Percentiles rank a stretch among this genome's conserved stretches.
phyloP scores from a whole-genome alignment of 1,139 yeast genomes.

The Candida neerlandica region DNA sequence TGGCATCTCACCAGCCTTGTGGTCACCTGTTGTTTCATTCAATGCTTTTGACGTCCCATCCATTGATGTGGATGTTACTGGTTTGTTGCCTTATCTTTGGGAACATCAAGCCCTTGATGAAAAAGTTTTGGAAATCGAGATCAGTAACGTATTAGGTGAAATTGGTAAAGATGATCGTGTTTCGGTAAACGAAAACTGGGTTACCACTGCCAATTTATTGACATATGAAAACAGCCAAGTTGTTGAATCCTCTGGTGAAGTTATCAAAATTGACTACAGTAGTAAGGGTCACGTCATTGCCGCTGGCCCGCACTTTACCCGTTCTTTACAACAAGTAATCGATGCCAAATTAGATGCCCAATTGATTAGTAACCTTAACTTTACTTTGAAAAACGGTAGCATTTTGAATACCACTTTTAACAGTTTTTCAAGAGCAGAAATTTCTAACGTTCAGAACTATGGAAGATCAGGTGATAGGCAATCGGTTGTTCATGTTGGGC shows the following conservation, averaged over 20 bases:
- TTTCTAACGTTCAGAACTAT: slow-evolving; percentile 37
- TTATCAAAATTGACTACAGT: slow-evolving; percentile 25
- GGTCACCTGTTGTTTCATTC: slow-evolving; percentile 77
- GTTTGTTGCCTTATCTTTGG: slow-evolving; percentile 68
- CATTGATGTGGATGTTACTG: slow-evolving; percentile 66
- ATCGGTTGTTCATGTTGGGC: slow-evolving; percentile 31
- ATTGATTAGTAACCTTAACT: slow-evolving; percentile 33
- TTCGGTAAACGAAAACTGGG: slow-evolving; percentile 65
- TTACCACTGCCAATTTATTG: slow-evolving; percentile 62
- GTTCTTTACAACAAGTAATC: slow-evolving; percentile 39
- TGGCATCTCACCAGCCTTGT: slow-evolving; percentile 73
- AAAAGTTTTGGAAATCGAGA: slow-evolving; percentile 42
- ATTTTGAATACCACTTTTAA: slow-evolving; percentile 28
- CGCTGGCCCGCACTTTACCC: slow-evolving; percentile 35
- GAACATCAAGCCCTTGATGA: slow-evolving; percentile 25
- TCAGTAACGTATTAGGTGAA: slow-evolving; percentile 61
- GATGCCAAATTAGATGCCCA: slow-evolving; percentile 33
- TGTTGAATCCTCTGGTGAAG: slow-evolving; percentile 40
- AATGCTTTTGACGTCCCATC: slow-evolving; percentile 73
- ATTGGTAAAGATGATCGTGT: slow-evolving; percentile 22
- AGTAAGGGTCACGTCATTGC: slow-evolving; percentile 21
- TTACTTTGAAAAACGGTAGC: slow-evolving; percentile 37
- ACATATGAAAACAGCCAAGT: slow-evolving; percentile 58
- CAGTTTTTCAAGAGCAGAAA: slow-evolving; percentile 29
- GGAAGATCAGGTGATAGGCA: slow-evolving; percentile 33